Percentiles rank a stretch among this genome's conserved stretches.
Conservation (phyloP, 352 stramenopile genomes). For the Phytophthora litchii region DNA sequence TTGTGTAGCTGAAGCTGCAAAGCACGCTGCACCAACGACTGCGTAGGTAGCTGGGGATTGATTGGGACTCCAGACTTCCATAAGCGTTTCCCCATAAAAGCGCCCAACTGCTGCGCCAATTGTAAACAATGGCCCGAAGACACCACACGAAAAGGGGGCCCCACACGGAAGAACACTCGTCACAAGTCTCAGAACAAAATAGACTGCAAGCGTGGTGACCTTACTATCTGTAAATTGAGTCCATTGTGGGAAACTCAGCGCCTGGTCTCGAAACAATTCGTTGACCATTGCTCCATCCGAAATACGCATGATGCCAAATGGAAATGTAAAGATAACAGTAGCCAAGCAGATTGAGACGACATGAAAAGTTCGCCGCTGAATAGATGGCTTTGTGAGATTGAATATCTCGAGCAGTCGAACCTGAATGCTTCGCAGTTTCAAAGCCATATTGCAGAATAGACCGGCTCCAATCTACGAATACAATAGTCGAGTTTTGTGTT, state of each 20-base stretch:
- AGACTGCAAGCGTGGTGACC: constrained; percentile 66
- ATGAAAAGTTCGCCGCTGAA: constrained; percentile 59
- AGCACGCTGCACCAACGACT: constrained; percentile 91
- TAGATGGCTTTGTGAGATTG: constrained; percentile 53
- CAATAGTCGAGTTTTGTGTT: too few species aligned
- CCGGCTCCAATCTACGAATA: constrained; percentile 56
- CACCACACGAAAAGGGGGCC: constrained; percentile 75
- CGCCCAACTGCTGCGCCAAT: constrained; percentile 78
- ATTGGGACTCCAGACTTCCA: constrained; percentile 78
- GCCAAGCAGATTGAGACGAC: constrained; percentile 65
- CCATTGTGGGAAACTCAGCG: constrained; percentile 62
- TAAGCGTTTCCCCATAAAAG: constrained; percentile 79
- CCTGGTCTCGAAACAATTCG: constrained; percentile 75
- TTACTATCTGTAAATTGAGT: constrained; percentile 66
- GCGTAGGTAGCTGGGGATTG: constrained; percentile 86
- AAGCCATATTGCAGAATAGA: constrained; percentile 65
- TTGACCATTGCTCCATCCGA: constrained; percentile 78
- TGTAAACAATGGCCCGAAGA: constrained; percentile 85
- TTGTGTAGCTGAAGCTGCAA: constrained; percentile 90
- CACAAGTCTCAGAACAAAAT: constrained; percentile 75
- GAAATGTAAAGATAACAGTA: constrained; percentile 69
- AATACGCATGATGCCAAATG: constrained; percentile 71
- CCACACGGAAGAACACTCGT: constrained; percentile 74
- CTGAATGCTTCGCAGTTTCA: constrained; percentile 52
- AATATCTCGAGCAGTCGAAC: constrained; percentile 58